A percentile compares a stretch with the other conserved stretches of the same genome.
Evolutionary conservation across 23 red algal species (phyloP).

Genomic region (Gracilaria gracilis): DNA sequence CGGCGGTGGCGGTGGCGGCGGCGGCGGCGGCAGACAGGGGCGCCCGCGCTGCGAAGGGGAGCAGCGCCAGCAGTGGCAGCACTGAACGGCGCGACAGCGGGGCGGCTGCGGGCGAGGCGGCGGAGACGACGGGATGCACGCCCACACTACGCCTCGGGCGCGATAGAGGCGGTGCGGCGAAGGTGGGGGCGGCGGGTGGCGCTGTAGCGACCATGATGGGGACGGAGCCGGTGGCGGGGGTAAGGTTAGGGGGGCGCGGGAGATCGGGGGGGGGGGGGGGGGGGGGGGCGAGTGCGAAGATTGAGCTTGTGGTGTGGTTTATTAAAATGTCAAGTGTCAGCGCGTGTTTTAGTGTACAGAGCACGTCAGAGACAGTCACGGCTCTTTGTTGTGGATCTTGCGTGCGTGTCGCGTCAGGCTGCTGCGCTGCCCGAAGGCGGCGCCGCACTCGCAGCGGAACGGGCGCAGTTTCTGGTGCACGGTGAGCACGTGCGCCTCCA

Average conservation of each 20-base stretch:
- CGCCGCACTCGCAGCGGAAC: conserved; percentile 72
- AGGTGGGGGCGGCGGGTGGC: neutral
- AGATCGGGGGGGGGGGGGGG: neutral
- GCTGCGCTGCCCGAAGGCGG: conserved; percentile 75
- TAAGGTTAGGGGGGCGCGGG: neutral
- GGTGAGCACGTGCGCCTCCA: conserved; percentile 71
- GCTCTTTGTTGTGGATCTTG: conserved; percentile 67
- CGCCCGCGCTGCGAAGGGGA: too few species aligned
- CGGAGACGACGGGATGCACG: neutral
- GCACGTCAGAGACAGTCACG: neutral
- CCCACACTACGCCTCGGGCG: neutral
- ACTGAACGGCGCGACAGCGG: conserved; percentile 13
- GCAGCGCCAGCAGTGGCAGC: neutral
- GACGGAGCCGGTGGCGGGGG: neutral
- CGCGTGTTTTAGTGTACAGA: neutral
- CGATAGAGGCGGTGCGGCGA: neutral
- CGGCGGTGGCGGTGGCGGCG: too few species aligned
- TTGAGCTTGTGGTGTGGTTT: too few species aligned
- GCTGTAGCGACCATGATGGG: too few species aligned
- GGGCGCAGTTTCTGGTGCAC: conserved; percentile 73
- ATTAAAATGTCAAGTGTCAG: neutral
- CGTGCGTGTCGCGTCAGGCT: conserved; percentile 67
- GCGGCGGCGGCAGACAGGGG: neutral
- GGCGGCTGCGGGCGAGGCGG: neutral
- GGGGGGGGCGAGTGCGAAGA: neutral